Percentiles rank a stretch among this genome's conserved stretches.
phyloP scores from a whole-genome alignment of 257 asterid genomes.

The Przewalskia tangutica region DNA sequence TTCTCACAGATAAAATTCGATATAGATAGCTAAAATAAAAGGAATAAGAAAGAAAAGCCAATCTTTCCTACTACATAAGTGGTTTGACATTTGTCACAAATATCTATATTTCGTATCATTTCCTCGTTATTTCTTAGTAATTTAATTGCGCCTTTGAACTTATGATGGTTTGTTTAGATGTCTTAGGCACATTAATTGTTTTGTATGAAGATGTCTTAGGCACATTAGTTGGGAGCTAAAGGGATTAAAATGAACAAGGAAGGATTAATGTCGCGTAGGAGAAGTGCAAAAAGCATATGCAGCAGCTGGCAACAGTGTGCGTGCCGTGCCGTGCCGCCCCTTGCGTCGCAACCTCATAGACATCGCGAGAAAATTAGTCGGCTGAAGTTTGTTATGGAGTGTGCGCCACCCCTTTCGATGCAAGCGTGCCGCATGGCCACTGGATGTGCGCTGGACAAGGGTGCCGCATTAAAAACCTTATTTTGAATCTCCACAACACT shows the following conservation, averaged over 20 bases:
- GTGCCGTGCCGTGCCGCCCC: not conserved
- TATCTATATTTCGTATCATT: not conserved
- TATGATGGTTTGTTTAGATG: not conserved
- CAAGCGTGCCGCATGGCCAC: not conserved
- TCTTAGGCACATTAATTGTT: too few relatives aligned
- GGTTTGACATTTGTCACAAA: not conserved
- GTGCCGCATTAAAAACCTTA: not conserved
- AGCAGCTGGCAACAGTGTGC: not conserved
- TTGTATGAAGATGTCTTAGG: not conserved
- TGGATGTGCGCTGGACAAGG: not conserved
- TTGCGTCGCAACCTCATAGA: not conserved
- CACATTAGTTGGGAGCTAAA: not conserved
- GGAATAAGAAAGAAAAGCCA: not conserved
- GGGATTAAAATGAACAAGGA: not conserved
- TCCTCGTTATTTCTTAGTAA: not conserved
- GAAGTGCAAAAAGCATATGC: not conserved
- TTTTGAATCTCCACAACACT: not conserved
- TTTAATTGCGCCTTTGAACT: not conserved
- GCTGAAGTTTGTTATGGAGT: not conserved
- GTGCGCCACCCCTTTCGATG: not conserved
- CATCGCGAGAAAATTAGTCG: not conserved
- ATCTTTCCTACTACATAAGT: not conserved
- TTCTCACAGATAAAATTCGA: not conserved
- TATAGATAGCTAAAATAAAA: not conserved
- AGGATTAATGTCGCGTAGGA: not conserved